phyloP scores from a whole-genome alignment of 345 rosid species.

The Eucalyptus pauciflora region DNA sequence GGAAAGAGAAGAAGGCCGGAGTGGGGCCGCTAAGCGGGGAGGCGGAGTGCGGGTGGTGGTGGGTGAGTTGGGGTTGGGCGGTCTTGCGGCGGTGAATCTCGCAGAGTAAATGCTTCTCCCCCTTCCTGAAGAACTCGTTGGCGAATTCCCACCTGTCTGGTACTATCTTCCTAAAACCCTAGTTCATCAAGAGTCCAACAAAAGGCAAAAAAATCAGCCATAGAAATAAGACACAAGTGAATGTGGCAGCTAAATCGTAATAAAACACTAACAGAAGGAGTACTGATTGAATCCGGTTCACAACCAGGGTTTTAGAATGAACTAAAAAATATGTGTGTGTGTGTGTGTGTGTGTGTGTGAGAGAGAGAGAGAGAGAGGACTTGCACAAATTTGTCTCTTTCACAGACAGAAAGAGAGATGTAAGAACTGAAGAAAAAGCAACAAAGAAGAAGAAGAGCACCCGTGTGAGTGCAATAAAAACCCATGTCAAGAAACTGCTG shows the following conservation, averaged over 20 bases:
- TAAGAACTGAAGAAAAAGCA: neutral
- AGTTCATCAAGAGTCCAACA: slow-evolving; percentile 1
- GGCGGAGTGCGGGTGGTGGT: slow-evolving; percentile 5
- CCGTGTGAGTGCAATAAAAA: neutral
- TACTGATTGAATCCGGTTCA: neutral
- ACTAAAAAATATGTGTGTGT: neutral
- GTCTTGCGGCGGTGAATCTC: slow-evolving; percentile 97
- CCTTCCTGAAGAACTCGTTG: slow-evolving; percentile 86
- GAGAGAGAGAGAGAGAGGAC: neutral
- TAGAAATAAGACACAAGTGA: neutral
- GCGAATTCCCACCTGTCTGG: slow-evolving; percentile 99
- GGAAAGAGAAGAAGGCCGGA: neutral
- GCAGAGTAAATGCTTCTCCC: slow-evolving; percentile 87
- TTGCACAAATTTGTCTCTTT: neutral
- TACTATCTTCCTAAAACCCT: slow-evolving; percentile 97
- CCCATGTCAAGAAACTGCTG: neutral
- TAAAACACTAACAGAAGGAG: neutral
- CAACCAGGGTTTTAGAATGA: neutral
- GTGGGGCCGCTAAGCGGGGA: neutral
- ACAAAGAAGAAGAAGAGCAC: neutral
- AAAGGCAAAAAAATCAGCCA: slow-evolving; percentile 4
- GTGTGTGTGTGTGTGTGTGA: no score
- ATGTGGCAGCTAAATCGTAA: neutral
- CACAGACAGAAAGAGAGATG: neutral
- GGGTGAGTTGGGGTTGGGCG: slow-evolving; percentile 6